Evolutionary conservation across 2,329 filamentous ascomycete genomes (phyloP), one percentile per base, ranked within the genome.

Genomic region (Bipolaris oryzae): DNA sequence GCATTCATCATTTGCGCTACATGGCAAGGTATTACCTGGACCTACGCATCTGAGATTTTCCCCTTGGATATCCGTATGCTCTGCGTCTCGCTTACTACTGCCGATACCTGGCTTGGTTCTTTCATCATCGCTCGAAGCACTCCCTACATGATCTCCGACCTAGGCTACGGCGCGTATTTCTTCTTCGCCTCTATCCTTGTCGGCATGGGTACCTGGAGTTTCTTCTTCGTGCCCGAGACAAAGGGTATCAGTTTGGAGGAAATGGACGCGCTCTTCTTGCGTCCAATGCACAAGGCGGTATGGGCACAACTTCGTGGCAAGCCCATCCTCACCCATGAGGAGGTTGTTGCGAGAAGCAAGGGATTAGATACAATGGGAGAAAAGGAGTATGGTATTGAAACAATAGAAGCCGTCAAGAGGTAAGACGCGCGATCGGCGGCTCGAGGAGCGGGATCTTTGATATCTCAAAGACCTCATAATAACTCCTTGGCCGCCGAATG

Each of bases 1-100:
- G 82, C 78, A 1, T 76, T 83, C 42, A 84, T 84, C 60, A 83
- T 83, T 45, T 82, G 76, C 48, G 75, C 76, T 1, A 77, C 76
- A 1, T 79, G 78, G 77, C 76, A 79, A 46, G 74, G 72, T 1
- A 76, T 78, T 11, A 73, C 75, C 0, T 78, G 74, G 73, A 78
- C 79, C 0, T 80, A 81, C 50, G 78, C 77, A 7, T 79, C 79
- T 2, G 82, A 84, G 59, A 82, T 83, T 50, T 83, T 82, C 60
- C 75, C 74, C 0, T 63, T 77, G 18, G 73, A 77, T 37, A 77
- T 79, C 49, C 69, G 76, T 25, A 75, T 76, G 72, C 62, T 78
- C 0, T 77, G 75, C 50, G 74, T 77, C 1, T 74, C 74, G 2
- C 61, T 77, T 25, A 76, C 74, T 0, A 76, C 75, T 0, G 76